phyloP scores from a whole-genome alignment of 257 asterid species.

The Verbena officinalis region DNA sequence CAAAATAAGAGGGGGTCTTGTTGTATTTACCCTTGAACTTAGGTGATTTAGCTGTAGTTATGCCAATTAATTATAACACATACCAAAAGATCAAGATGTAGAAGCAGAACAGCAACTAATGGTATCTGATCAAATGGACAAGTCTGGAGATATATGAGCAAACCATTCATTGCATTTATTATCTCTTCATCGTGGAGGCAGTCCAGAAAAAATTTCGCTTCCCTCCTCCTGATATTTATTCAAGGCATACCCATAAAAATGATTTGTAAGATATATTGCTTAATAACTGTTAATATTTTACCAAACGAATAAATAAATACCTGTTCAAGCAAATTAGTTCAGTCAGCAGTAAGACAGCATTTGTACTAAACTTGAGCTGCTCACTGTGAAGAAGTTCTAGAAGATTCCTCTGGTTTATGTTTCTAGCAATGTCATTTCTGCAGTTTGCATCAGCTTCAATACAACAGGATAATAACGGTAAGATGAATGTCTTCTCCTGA shows the following conservation, averaged over 20 bases:
- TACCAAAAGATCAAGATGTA: constrained; percentile 79
- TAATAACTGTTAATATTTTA: neutral
- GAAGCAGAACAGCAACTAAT: constrained; percentile 54
- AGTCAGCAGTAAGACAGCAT: constrained; percentile 44
- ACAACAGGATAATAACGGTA: constrained; percentile 49
- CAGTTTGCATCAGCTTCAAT: constrained; percentile 56
- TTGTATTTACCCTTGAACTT: too few relatives aligned
- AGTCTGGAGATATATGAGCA: constrained; percentile 47
- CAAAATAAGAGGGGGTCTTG: too few relatives aligned
- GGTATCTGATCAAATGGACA: constrained; percentile 59
- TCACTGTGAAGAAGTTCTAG: constrained; percentile 50
- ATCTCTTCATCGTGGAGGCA: constrained; percentile 51
- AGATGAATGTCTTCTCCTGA: constrained; percentile 49
- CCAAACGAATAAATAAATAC: constrained; percentile 35
- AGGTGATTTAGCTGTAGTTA: neutral
- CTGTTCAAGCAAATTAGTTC: constrained; percentile 75
- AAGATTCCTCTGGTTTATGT: constrained; percentile 44
- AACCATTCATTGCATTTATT: constrained; percentile 43
- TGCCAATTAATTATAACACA: constrained; percentile 16
- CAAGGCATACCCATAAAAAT: neutral
- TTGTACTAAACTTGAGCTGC: constrained; percentile 37
- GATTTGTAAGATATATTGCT: neutral
- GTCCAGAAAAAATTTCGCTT: constrained; percentile 45
- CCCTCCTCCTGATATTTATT: constrained; percentile 56
- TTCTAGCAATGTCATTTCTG: constrained; percentile 46